A percentile compares a stretch with the other conserved stretches of the same genome.
These are phyloP conservation scores for Mortierella sp. DNA, from an alignment of 371 early-diverging fungal genomes.

Conservation along the genomic window DNA sequence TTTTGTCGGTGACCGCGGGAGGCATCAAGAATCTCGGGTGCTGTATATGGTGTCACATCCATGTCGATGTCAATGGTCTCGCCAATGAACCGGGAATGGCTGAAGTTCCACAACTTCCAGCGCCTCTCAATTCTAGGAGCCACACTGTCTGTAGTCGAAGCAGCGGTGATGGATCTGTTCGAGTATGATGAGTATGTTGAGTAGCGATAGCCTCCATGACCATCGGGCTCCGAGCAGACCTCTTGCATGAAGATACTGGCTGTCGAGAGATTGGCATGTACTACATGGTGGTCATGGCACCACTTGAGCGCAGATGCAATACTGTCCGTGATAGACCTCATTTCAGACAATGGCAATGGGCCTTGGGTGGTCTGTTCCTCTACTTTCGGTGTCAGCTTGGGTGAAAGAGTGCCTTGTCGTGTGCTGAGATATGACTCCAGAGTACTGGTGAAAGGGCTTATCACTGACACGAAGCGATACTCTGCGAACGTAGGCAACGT, in stretches of 20 bases:
- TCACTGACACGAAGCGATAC: conserved; percentile 49
- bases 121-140: conserved; percentile 19
- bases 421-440: conserved; percentile 37
- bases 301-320: conserved; percentile 39
- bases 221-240: conserved; percentile 34
- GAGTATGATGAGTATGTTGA: conserved; percentile 34
- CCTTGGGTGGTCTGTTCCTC: conserved; percentile 4
- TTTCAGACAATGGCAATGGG: conserved; percentile 11
- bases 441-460: conserved; percentile 39
- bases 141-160: conserved; percentile 6
- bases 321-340: conserved; percentile 32
- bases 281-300: conserved; percentile 50
- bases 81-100: conserved; percentile 35
- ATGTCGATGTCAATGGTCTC: conserved; percentile 34
- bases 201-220: conserved; percentile 30
- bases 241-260: conserved; percentile 35
- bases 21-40: conserved; percentile 37
- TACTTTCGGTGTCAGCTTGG: too few species aligned
- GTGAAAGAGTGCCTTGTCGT: conserved; percentile 2
- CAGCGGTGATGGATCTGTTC: conserved; percentile 4
- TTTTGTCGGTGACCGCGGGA: conserved; percentile 11
- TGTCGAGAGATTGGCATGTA: conserved; percentile 31
- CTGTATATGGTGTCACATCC: conserved; percentile 25
- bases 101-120: conserved; percentile 53
- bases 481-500: conserved; percentile 33